These are phyloP conservation scores for Mortierella alpina DNA, from an alignment of 192 early-diverging fungal species.

Conservation along the genomic window DNA sequence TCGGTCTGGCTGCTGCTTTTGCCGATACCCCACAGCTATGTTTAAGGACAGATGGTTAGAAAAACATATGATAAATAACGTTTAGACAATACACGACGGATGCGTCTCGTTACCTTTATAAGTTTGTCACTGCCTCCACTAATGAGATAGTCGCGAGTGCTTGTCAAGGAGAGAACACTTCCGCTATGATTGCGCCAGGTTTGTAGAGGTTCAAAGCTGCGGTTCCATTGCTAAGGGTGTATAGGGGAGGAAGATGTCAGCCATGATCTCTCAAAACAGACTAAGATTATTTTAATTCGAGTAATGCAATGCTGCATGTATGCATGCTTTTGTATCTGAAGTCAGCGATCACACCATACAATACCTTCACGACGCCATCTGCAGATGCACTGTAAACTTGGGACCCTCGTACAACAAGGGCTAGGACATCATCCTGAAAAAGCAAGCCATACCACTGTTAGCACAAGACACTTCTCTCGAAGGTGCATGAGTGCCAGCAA, in stretches of 20 bases:
- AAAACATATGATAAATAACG: not conserved
- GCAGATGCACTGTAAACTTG: constrained; percentile 73
- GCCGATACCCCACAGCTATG: constrained; percentile 35
- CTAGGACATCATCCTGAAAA: constrained; percentile 66
- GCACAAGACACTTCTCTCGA: no score
- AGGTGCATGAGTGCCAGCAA: no score
- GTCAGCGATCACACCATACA: constrained; percentile 30
- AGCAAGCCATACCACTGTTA: not conserved
- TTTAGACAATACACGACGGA: not conserved
- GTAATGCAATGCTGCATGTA: not conserved
- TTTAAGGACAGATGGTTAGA: not conserved
- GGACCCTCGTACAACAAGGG: constrained; percentile 57
- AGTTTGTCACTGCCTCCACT: constrained; percentile 70
- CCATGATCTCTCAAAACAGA: not conserved
- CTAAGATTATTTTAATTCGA: no score
- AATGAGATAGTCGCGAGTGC: constrained; percentile 61
- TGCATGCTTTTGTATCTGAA: not conserved
- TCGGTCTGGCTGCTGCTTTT: constrained; percentile 28
- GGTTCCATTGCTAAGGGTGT: constrained; percentile 63
- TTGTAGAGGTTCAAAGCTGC: constrained; percentile 68
- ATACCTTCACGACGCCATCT: constrained; percentile 73
- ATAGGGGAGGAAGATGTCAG: not conserved
- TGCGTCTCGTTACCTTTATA: constrained; percentile 58
- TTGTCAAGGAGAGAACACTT: constrained; percentile 69
- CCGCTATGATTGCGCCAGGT: constrained; percentile 62